Evolutionary conservation across 495 filamentous ascomycete species (phyloP).

Genomic region (Durotheca rogersii): DNA sequence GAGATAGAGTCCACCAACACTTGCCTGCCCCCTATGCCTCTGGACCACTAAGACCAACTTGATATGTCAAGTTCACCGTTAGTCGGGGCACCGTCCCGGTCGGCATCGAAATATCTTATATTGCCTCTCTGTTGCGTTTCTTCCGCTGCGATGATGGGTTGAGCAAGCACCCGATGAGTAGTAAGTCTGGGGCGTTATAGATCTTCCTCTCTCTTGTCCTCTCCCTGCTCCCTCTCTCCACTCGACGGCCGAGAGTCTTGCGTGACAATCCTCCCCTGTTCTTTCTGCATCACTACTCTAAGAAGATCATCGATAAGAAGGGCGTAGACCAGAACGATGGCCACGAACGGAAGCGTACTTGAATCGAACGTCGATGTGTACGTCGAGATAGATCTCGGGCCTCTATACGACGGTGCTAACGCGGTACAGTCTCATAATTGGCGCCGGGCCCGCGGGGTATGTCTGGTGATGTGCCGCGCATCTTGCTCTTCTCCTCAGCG

Average conservation of each 20-base stretch:
- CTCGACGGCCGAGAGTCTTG: background rate
- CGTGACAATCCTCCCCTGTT: background rate
- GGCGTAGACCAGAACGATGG: conserved; percentile 8
- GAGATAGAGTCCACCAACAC: background rate
- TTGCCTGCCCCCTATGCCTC: background rate
- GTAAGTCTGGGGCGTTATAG: background rate
- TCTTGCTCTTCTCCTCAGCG: background rate
- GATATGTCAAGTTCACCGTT: background rate
- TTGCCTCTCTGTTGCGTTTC: background rate
- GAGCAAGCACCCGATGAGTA: background rate
- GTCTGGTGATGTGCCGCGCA: conserved; percentile 5
- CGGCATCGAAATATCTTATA: background rate
- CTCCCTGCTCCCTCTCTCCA: background rate
- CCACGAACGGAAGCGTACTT: conserved; percentile 6
- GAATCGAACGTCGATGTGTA: conserved; percentile 42
- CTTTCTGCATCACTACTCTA: background rate
- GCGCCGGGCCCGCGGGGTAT: conserved; percentile 60
- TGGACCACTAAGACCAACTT: background rate
- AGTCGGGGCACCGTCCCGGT: background rate
- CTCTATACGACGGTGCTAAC: conserved; percentile 2
- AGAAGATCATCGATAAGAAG: background rate
- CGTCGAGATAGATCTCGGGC: background rate
- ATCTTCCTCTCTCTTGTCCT: background rate
- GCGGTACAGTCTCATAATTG: conserved; percentile 54
- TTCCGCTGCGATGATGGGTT: background rate